A percentile compares a stretch with the other conserved stretches of the same genome.
phyloP scores from a whole-genome alignment of 371 early-diverging fungal genomes.

The Fennellomyces sp. region DNA sequence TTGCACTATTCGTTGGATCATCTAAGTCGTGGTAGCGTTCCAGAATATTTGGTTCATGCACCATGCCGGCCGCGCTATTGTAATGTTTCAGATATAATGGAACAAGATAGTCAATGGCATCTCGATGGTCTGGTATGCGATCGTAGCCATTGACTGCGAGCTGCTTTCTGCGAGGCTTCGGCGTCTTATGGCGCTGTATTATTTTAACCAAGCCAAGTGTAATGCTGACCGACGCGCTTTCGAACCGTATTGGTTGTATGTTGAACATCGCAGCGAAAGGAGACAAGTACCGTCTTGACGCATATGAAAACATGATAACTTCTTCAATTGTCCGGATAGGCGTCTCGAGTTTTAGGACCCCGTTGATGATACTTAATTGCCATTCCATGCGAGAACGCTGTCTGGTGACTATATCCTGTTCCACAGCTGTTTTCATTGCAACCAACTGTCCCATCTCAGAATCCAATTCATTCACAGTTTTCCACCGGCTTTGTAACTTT shows the following conservation, averaged over 20 bases:
- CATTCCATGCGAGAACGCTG: too few relatives aligned
- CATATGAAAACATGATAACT: not conserved
- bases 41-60: not conserved
- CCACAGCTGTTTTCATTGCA: too few relatives aligned
- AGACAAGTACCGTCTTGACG: not conserved
- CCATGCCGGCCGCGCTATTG: not conserved
- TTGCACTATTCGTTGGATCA: not conserved
- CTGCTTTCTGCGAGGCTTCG: not conserved
- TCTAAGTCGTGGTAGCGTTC: not conserved
- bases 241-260: not conserved
- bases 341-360: not conserved
- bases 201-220: not conserved
- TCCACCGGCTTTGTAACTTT: too few relatives aligned
- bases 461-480: too few relatives aligned
- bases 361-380: not conserved
- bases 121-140: not conserved
- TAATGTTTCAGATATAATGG: not conserved
- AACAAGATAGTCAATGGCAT: not conserved
- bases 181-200: not conserved
- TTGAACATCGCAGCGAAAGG: not conserved
- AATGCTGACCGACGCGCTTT: not conserved
- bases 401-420: too few relatives aligned
- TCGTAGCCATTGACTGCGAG: not conserved
- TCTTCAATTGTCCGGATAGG: not conserved
- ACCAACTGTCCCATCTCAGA: too few relatives aligned